Base-by-base conservation (phyloP, 1,139 yeast genomes). In the Arxiozyma heterogenica region DNA sequence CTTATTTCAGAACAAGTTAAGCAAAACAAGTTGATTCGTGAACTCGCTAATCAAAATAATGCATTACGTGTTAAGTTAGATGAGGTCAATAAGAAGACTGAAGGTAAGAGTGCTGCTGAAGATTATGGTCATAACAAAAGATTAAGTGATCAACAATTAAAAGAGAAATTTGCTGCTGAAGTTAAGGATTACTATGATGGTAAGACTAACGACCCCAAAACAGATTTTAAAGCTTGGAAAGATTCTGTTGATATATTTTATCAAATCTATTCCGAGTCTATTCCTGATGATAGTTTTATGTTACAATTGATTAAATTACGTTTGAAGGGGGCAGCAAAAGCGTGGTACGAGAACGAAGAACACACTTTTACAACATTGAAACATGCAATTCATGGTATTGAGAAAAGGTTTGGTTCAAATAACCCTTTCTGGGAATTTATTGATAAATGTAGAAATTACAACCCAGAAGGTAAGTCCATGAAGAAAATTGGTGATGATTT, bases 281-380 rank as follows among this genome's bases (percentile, higher is more conserved):
- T 45, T 17, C 47, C 47, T 17, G 47, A 45, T 45, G 41, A 45
- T 45, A 27, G 18, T 4, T 45, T 45, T 45, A 45, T 45, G 47
- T 4, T 45, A 5, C 11, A 22, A 18, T 45, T 45, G 15, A 30
- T 45, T 8, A 20, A 17, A 18, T 21, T 39, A 3, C 30, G 47
- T 12, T 4, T 45, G 4, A 18, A 45, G 2, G 47, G 27, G 30
- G 27, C 20, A 3, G 47, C 47, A n/a, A 11, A 8, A 6, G 18
- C 18, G 18, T 45, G 47, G 47, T 45, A 27, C 20, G 47, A 45
- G 21, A 39, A 17, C 11, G 27, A 45, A 4, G 12, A 45, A 30
- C 18, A 30, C 4, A n/a, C 41, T 7, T 45, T 45, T 17, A 30
- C 18, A 18, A 30, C 47, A 30, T 38, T 27, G 15, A 45, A 15